These are phyloP conservation scores for Gremmenia infestans DNA, from an alignment of 2,329 filamentous ascomycete species.

Conservation along the genomic window DNA sequence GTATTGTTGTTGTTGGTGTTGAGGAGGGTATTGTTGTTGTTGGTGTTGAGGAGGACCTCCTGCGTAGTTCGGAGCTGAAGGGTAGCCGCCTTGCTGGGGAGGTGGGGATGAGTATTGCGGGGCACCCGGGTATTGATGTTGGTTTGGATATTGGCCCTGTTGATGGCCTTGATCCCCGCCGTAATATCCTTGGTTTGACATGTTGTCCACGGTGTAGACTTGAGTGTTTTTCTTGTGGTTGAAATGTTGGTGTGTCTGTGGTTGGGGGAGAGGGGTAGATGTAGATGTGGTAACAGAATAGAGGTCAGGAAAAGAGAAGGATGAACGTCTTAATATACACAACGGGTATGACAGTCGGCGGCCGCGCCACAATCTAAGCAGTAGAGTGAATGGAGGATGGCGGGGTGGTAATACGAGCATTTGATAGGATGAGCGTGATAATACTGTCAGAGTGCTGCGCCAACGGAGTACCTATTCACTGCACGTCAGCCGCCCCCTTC, in stretches of 20 bases:
- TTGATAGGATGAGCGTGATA: background rate
- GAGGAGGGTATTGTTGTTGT: too few relatives aligned
- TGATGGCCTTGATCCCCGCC: slow-evolving; percentile 14
- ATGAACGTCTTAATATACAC: background rate
- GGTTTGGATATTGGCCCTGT: background rate
- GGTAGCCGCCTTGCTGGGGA: background rate
- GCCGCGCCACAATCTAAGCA: background rate
- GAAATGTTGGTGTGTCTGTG: background rate
- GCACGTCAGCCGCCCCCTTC: background rate
- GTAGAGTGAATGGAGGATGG: background rate
- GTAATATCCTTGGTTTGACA: slow-evolving; percentile 29
- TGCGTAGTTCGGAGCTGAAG: background rate
- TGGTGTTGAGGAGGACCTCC: background rate
- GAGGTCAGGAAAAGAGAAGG: background rate
- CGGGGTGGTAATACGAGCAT: background rate
- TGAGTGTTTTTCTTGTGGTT: background rate
- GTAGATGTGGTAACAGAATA: too few relatives aligned
- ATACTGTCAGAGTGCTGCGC: background rate
- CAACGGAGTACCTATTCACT: background rate
- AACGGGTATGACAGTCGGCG: background rate
- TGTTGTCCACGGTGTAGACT: slow-evolving; percentile 6
- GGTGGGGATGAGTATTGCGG: background rate
- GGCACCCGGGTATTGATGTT: background rate
- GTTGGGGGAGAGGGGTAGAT: background rate
- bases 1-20: slow-evolving; percentile 1